Evolutionary conservation across 2,329 filamentous ascomycete genomes (phyloP), one percentile per base, ranked within the genome.

Genomic region (Bimuria novae-zelandiae): DNA sequence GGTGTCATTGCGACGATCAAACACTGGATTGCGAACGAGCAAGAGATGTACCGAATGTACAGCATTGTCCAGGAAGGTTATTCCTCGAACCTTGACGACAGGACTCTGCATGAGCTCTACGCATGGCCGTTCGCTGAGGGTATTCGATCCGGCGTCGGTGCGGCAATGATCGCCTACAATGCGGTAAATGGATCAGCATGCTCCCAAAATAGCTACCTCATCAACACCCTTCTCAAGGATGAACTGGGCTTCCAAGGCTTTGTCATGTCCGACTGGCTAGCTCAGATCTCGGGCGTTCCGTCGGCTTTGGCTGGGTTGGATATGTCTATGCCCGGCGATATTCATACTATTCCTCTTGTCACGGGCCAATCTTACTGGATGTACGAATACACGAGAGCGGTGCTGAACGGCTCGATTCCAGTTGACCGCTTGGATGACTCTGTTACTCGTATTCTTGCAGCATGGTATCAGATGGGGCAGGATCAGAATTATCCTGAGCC

Each of bases 231-330:
- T n/a, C 75, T 95, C 41, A 95, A 95, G 67, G 89, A 93, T 54
- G 90, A 95, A 69, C 80, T 94, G 4, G 90, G 90, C 7, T 95
- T 96, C 66, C 89, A 94, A 70, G 91, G 90, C 0, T 92, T 91
- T 51, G 85, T 93, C n/a, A 89, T 94, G 81, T 88, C 86, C 1
- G 92, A 96, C 70, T 96, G 92, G 92, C 79, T 94, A 2, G 89
- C 89, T 0, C 91, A 96, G 68, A 85, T 90, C 56, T 88, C 88
- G 7, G 92, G 92, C 5, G 90, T 96, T 0, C 83, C 82, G 12
- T 89, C 85, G 54, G 88, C 91, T 6, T 76, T 96, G 7, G 88
- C 91, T 14, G 93, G 93, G 0, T 80, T 97, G 5, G 92, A 97
- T 63, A 87, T 94, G 83, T 83, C 84, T 10, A 89, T 89, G 86